Evolutionary conservation across 2,329 filamentous ascomycete species (phyloP).

Genomic region (Ophiosphaerella narmari): DNA sequence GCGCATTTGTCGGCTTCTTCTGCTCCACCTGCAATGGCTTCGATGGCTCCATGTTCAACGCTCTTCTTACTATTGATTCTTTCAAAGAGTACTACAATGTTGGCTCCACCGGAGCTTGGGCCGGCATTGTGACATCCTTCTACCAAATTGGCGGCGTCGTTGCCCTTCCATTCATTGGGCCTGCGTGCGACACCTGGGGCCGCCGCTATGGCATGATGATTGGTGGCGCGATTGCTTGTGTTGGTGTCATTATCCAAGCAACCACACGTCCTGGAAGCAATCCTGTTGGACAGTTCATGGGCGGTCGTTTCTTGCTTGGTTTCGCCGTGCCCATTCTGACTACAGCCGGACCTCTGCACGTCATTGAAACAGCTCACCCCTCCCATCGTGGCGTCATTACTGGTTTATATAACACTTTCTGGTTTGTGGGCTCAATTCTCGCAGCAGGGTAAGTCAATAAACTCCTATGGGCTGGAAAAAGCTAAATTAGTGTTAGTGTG

Average conservation of each 20-base stretch:
- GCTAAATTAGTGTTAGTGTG: constrained; percentile 15
- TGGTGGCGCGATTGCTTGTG: constrained; percentile 55
- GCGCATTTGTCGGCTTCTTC: constrained; percentile 44
- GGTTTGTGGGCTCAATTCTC: constrained; percentile 47
- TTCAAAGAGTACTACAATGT: constrained; percentile 52
- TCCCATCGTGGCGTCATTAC: constrained; percentile 58
- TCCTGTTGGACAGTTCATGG: constrained; percentile 56
- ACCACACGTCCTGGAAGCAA: constrained; percentile 49
- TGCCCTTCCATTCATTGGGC: constrained; percentile 54
- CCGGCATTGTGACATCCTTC: constrained; percentile 53
- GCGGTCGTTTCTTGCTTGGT: constrained; percentile 62
- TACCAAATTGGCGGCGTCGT: constrained; percentile 55
- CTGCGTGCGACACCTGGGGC: constrained; percentile 51
- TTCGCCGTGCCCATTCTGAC: constrained; percentile 63
- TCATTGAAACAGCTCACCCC: constrained; percentile 65
- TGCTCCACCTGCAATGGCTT: constrained; percentile 62
- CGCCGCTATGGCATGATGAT: constrained; percentile 55
- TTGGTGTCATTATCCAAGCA: constrained; percentile 55
- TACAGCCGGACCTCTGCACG: constrained; percentile 62
- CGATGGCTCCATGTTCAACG: constrained; percentile 62
- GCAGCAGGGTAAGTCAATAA: constrained; percentile 6
- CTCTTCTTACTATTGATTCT: constrained; percentile 52
- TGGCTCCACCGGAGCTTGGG: constrained; percentile 49
- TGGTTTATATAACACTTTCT: constrained; percentile 51
- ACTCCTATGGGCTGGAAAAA: too few species aligned